Evolutionary conservation across 257 asterid species (phyloP), one percentile per base, ranked within the genome.

Genomic region (Capsicum pubescens): DNA sequence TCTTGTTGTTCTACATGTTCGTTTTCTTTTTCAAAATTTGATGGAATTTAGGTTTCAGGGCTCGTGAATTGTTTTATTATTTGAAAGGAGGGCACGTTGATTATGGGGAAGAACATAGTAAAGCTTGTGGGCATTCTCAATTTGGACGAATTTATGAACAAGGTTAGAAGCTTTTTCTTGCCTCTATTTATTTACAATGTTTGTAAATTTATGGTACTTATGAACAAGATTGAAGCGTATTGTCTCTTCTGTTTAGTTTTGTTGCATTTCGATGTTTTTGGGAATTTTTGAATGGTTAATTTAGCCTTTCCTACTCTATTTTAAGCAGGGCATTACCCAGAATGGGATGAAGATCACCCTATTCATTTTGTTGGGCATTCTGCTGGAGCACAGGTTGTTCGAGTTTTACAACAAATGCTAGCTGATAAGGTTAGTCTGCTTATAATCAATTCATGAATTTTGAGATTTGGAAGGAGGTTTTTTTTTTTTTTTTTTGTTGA

Each of bases 361-460:
- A 89, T 97, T 87, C 99, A 97, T 88, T 92, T 93, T 81, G 97
- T 95, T 74, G 98, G 99, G 84, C 99, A 97, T 90, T 97, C 98
- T 13, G 99, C 99, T 2, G 99, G 99, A 52, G 99, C 94, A 0
- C 99, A 95, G 85, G 99, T 97, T 77, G 94, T 89, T 68, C 94
- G 98, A 10, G 93, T 93, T 86, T 88, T 97, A 91, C 99, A 97
- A 87, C 98, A 94, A 92, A 94, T 94, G 99, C 98, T 97, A n/a
- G 98, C 95, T 21, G 98, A 93, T 84, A 95, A 92, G 97, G 99
- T 91, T 19, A 70, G 72, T 61, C 19, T 78, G 35, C 26, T 79
- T 66, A 57, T 58, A 11, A 21, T 74, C 69, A 77, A 67, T 57
- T 60, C 1, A 6, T 70, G 16, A 16, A 58, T 42, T 54, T 71